phyloP scores from a whole-genome alignment of 345 rosid genomes.

The Hirschfeldia incana region DNA sequence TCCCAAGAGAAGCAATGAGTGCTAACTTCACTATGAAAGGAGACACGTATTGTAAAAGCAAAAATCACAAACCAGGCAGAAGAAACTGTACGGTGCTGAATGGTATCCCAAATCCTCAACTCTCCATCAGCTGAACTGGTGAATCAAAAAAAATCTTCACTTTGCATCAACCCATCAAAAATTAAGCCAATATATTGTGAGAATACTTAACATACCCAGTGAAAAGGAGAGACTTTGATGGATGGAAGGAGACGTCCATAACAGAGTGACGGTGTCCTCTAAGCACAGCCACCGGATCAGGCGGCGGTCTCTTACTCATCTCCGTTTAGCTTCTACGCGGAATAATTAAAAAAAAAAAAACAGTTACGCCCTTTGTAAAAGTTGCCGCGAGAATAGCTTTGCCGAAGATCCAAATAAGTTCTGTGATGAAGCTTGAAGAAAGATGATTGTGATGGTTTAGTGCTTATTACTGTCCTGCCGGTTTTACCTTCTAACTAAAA shows the following conservation, averaged over 20 bases:
- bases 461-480: not conserved
- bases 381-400: conserved; percentile 10
- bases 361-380: not conserved
- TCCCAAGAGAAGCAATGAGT: not conserved
- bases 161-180: conserved; percentile 5
- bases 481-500: not conserved
- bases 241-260: conserved; percentile 76
- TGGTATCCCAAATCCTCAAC: conserved; percentile 79
- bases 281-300: conserved; percentile 86
- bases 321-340: conserved; percentile 5
- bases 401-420: conserved; percentile 1
- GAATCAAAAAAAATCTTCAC: not conserved
- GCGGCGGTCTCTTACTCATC: conserved; percentile 75
- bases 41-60: not conserved
- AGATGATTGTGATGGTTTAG: not conserved
- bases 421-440: not conserved
- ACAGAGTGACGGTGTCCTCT: conserved; percentile 96
- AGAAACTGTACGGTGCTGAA: conserved; percentile 68
- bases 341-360: not conserved
- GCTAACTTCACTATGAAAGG: not conserved
- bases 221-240: conserved; percentile 65
- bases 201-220: conserved; percentile 74
- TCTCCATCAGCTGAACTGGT: conserved; percentile 88
- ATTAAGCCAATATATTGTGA: too few relatives aligned
- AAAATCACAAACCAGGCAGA: conserved; percentile 61